Percentiles rank a stretch among this genome's conserved stretches.
phyloP scores from a whole-genome alignment of 1,284 basidiomycete genomes.

The Porogramme epimiltina region DNA sequence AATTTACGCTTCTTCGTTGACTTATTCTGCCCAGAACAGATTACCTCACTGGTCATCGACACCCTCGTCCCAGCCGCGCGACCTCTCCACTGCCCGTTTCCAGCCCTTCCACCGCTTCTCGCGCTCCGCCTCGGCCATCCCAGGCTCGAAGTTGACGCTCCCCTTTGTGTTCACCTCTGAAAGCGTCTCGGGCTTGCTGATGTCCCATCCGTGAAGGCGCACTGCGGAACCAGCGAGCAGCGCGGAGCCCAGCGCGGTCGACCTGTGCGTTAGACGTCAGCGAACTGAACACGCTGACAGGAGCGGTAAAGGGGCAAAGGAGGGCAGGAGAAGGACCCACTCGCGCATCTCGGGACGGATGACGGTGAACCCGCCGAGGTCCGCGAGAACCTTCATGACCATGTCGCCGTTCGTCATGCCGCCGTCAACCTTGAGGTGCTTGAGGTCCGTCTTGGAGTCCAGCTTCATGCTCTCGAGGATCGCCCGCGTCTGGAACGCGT shows the following conservation, averaged over 20 bases:
- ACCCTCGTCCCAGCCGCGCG: slow-evolving; percentile 77
- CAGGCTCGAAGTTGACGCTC: slow-evolving; percentile 71
- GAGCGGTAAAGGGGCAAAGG: not conserved
- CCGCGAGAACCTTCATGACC: slow-evolving; percentile 91
- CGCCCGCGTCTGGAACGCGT: slow-evolving; percentile 88
- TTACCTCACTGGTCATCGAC: slow-evolving; percentile 38
- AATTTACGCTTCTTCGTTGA: too few species aligned
- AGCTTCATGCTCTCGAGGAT: slow-evolving; percentile 93
- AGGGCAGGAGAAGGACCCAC: slow-evolving; percentile 44
- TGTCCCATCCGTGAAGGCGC: slow-evolving; percentile 92
- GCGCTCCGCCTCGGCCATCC: slow-evolving; percentile 55
- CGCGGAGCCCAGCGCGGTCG: slow-evolving; percentile 95
- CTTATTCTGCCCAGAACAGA: too few species aligned
- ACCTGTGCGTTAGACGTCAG: slow-evolving; percentile 46
- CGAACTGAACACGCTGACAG: slow-evolving; percentile 4
- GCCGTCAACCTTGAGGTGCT: slow-evolving; percentile 90
- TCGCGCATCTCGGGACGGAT: slow-evolving; percentile 96
- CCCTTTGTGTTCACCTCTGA: slow-evolving; percentile 88
- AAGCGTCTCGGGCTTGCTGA: slow-evolving; percentile 86
- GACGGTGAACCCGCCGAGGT: slow-evolving; percentile 91
- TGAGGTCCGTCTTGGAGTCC: slow-evolving; percentile 76
- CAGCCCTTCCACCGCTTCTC: slow-evolving; percentile 73
- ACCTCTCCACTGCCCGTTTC: slow-evolving; percentile 84
- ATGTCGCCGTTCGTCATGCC: slow-evolving; percentile 92
- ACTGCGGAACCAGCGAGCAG: slow-evolving; percentile 93